Conservation (phyloP, 2,329 filamentous ascomycete species). For the Xylaria sp. region DNA sequence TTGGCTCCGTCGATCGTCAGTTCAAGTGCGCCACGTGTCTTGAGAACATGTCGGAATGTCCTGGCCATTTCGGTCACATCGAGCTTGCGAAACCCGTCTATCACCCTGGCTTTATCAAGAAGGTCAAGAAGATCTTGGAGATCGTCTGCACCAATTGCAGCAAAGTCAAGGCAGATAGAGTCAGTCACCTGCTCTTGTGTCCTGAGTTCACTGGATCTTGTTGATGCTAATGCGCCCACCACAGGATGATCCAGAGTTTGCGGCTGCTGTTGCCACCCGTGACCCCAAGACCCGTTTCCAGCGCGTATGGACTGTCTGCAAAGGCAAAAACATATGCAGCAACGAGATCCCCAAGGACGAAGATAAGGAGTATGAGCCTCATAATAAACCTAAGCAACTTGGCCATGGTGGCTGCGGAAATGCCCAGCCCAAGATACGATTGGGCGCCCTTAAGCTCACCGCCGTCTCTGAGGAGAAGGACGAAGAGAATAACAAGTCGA, state of each 20-base stretch:
- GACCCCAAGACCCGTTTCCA: slow-evolving; percentile 96
- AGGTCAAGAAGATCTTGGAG: slow-evolving; percentile 99
- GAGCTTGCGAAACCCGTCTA: slow-evolving; percentile 96
- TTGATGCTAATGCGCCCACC: slow-evolving; percentile 68
- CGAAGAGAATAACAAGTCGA: slow-evolving; percentile 77
- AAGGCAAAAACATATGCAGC: slow-evolving; percentile 86
- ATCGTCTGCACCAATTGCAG: slow-evolving; percentile 99
- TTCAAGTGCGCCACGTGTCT: slow-evolving; percentile 97
- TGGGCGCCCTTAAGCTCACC: slow-evolving; percentile 84
- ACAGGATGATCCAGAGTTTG: slow-evolving; percentile 86
- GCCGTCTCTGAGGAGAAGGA: slow-evolving; percentile 79
- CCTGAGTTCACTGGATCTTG: slow-evolving; percentile 61
- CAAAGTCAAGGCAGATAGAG: slow-evolving; percentile 96
- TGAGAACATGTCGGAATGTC: slow-evolving; percentile 94
- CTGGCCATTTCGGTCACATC: slow-evolving; percentile 98
- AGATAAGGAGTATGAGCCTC: slow-evolving; percentile 73
- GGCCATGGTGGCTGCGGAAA: slow-evolving; percentile 95
- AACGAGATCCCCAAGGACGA: slow-evolving; percentile 78
- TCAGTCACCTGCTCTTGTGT: slow-evolving; percentile 78
- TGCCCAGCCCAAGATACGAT: slow-evolving; percentile 85
- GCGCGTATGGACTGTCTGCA: slow-evolving; percentile 90
- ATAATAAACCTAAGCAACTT: slow-evolving; percentile 63
- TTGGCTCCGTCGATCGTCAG: slow-evolving; percentile 95
- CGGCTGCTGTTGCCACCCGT: slow-evolving; percentile 81
- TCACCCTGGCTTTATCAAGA: slow-evolving; percentile 95